Conservation (phyloP, 1,139 yeast genomes). For the Taphrina communis region DNA sequence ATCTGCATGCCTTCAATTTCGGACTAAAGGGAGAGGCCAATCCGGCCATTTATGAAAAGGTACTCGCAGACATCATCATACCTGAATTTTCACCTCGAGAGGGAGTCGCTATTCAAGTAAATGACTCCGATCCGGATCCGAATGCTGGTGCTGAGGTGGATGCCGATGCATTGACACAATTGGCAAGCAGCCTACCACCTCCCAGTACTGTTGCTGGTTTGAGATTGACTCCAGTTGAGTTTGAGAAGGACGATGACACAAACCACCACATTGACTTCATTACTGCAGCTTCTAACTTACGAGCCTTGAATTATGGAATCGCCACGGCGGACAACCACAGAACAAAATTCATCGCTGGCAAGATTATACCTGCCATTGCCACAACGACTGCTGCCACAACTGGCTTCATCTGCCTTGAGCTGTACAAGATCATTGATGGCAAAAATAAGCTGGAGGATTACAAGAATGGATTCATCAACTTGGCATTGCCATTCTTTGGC, state of each 20-base stretch:
- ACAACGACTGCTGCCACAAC: conserved; percentile 97
- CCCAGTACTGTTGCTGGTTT: conserved; percentile 90
- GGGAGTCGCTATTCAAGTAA: conserved; percentile 81
- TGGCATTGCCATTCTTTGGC: conserved; percentile 95
- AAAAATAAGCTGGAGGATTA: conserved; percentile 76
- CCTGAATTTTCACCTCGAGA: conserved; percentile 75
- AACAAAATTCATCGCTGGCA: conserved; percentile 75
- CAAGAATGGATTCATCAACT: conserved; percentile 90
- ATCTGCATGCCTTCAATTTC: conserved; percentile 84
- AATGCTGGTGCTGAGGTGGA: conserved; percentile 63
- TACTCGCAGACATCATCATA: conserved; percentile 63
- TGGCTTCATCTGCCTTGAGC: conserved; percentile 89
- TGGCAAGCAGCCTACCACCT: conserved; percentile 82
- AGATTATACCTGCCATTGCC: conserved; percentile 82
- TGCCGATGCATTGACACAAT: conserved; percentile 57
- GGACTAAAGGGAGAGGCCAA: conserved; percentile 67
- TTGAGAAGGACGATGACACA: conserved; percentile 96
- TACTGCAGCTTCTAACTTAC: conserved; percentile 93
- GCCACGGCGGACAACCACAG: conserved; percentile 70
- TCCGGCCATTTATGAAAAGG: conserved; percentile 56
- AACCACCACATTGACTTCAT: conserved; percentile 96
- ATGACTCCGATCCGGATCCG: conserved; percentile 86
- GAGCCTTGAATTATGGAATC: conserved; percentile 89
- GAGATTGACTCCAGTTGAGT: conserved; percentile 83
- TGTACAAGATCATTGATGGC: conserved; percentile 82